phyloP scores from a whole-genome alignment of 1,284 basidiomycete genomes.

The Butyriboletus appendiculatus region DNA sequence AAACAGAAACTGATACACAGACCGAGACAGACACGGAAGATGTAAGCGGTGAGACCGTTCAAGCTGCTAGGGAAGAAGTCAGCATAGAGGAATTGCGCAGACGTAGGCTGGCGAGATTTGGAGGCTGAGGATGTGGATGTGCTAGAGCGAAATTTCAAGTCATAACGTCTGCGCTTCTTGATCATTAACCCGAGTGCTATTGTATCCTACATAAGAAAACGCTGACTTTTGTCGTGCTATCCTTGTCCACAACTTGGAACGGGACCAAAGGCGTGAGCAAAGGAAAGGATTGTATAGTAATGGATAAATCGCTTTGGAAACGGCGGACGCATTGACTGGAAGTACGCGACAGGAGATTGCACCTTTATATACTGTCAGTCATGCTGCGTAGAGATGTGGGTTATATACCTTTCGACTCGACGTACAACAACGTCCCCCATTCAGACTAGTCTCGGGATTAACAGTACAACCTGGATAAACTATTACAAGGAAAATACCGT shows the following conservation, averaged over 20 bases:
- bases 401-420: background rate
- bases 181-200: background rate
- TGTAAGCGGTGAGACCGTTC: constrained; percentile 17
- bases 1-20: constrained; percentile 21
- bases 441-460: background rate
- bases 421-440: background rate
- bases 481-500: background rate
- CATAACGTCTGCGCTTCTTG: background rate
- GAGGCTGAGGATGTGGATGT: constrained; percentile 35
- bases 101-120: constrained; percentile 77
- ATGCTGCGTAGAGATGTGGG: too few relatives aligned
- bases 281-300: too few relatives aligned
- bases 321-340: background rate
- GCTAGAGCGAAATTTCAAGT: background rate
- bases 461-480: background rate
- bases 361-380: background rate
- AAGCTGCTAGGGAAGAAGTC: constrained; percentile 37
- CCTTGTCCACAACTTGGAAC: background rate
- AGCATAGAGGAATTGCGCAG: constrained; percentile 78
- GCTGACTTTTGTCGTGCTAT: background rate
- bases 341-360: background rate
- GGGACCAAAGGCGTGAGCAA: background rate
- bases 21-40: constrained; percentile 27
- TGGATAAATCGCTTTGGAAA: background rate
- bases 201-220: background rate